Conservation (phyloP, 768 basidiomycete species). For the Suillus subaureus region DNA sequence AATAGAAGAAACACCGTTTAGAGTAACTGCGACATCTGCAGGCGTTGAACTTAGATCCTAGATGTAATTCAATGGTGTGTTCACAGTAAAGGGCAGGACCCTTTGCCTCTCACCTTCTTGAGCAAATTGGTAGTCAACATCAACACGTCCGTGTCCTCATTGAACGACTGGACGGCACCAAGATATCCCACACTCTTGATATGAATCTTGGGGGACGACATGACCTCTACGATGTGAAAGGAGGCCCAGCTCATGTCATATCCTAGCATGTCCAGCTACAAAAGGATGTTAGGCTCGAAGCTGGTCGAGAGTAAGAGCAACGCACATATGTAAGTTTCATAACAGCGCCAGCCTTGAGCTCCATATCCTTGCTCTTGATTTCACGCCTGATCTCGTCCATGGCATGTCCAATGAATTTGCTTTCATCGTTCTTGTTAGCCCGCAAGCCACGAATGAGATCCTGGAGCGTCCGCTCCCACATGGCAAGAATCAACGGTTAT, state of each 20-base stretch:
- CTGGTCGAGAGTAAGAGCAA: background rate
- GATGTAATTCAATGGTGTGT: slow-evolving; percentile 13
- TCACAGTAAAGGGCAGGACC: background rate
- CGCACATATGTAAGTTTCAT: slow-evolving; percentile 96
- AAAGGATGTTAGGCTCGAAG: slow-evolving; percentile 17
- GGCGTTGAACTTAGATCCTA: slow-evolving; percentile 83
- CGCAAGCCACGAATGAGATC: slow-evolving; percentile 95
- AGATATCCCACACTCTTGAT: slow-evolving; percentile 96
- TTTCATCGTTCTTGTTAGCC: slow-evolving; percentile 92
- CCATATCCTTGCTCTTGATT: slow-evolving; percentile 93
- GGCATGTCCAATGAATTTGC: slow-evolving; percentile 88
- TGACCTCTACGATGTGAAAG: slow-evolving; percentile 96
- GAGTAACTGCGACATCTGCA: slow-evolving; percentile 70
- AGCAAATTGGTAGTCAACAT: slow-evolving; percentile 96
- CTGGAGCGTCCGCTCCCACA: slow-evolving; percentile 97
- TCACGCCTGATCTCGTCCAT: slow-evolving; percentile 94
- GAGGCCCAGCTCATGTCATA: slow-evolving; percentile 96
- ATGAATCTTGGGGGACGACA: slow-evolving; percentile 91
- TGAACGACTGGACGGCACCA: slow-evolving; percentile 88
- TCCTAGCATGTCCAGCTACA: slow-evolving; percentile 94
- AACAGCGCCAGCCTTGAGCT: slow-evolving; percentile 92
- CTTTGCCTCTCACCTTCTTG: slow-evolving; percentile 71
- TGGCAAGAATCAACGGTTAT: slow-evolving; percentile 29
- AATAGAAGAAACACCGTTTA: slow-evolving; percentile 84
- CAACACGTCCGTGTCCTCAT: slow-evolving; percentile 93